These are phyloP conservation scores for Calonectria pauciramosa DNA, from an alignment of 2,329 filamentous ascomycete genomes.

Conservation along the genomic window DNA sequence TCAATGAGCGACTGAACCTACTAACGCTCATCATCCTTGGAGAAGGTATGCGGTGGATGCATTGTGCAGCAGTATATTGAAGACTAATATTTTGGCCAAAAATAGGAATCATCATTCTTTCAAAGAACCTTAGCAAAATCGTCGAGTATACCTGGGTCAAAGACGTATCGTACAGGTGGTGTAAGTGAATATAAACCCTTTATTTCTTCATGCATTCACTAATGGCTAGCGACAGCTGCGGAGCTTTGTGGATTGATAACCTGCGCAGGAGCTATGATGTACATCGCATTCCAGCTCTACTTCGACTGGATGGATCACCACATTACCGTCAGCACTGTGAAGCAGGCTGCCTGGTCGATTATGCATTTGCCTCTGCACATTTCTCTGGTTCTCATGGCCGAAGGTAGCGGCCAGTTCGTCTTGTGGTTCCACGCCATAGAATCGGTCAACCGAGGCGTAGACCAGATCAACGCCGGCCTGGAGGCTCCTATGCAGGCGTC, in stretches of 20 bases:
- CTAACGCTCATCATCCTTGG: slow-evolving; percentile 25
- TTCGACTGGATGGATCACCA: slow-evolving; percentile 31
- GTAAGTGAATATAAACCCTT: background rate
- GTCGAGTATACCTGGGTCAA: slow-evolving; percentile 15
- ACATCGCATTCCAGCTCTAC: slow-evolving; percentile 24
- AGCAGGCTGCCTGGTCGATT: slow-evolving; percentile 16
- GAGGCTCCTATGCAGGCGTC: background rate
- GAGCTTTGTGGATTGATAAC: slow-evolving; percentile 18
- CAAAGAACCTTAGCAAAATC: slow-evolving; percentile 18
- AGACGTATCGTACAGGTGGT: slow-evolving; percentile 1
- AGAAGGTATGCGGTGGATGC: background rate
- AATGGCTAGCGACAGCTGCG: background rate
- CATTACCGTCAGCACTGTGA: background rate
- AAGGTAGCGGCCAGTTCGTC: slow-evolving; percentile 23
- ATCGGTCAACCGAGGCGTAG: background rate
- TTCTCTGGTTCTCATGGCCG: slow-evolving; percentile 12
- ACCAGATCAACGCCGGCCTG: background rate
- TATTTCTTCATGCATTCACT: background rate
- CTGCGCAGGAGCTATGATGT: slow-evolving; percentile 15
- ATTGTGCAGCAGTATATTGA: background rate
- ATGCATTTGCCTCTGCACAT: slow-evolving; percentile 20
- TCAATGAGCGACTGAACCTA: slow-evolving; percentile 24
- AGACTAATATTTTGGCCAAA: background rate
- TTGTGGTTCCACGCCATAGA: slow-evolving; percentile 24
- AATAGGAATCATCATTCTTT: slow-evolving; percentile 21